Base-by-base conservation (phyloP, 495 filamentous ascomycete species). In the Aspergillus olivimuriae region DNA sequence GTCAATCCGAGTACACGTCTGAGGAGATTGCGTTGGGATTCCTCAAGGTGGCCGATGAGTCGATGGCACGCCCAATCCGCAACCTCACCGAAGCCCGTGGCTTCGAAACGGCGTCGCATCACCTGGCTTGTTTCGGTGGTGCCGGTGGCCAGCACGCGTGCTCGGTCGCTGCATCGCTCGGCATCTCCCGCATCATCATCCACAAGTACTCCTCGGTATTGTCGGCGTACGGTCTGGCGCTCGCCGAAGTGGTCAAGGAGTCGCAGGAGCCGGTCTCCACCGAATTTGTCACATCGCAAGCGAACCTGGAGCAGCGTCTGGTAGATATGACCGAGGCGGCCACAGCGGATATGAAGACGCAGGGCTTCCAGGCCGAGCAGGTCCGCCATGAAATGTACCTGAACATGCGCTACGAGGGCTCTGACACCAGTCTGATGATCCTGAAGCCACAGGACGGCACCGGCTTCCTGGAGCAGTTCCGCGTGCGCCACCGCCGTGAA, bases 21-120 rank as follows among this genome's bases (percentile, higher is more conserved):
- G 92, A 98, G 52, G 90, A 97, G 54, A 84, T 95, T 10, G 94
- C 92, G 0, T 57, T 75, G n/a, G 74, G 74, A 2, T 78, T 76
- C 47, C 51, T 78, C 12, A 65, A 74, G 34, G 72, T 78, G 1
- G 74, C 74, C 2, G 72, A 78, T 45, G 74, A 76, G 48, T 65
- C 72, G 6, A 78, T 76, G 74, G 64, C 67, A 15, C 63, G 74
- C 2, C 74, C 74, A 3, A 76, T 78, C 37, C 68, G 74, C n/a
- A 68, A 71, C 19, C 58, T 76, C 10, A 78, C 72, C 2, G 70
- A 78, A 42, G 70, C 69, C 14, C 63, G 68, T 20, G 74, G 74
- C 3, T 72, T 69, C 40, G 67, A 76, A 39, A 75, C 73, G 2
- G 61, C 65, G 3, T 63, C 62, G 2, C 74, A 78, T 42, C 68